Conservation (phyloP, 257 asterid genomes). For the Handroanthus guayacan region DNA sequence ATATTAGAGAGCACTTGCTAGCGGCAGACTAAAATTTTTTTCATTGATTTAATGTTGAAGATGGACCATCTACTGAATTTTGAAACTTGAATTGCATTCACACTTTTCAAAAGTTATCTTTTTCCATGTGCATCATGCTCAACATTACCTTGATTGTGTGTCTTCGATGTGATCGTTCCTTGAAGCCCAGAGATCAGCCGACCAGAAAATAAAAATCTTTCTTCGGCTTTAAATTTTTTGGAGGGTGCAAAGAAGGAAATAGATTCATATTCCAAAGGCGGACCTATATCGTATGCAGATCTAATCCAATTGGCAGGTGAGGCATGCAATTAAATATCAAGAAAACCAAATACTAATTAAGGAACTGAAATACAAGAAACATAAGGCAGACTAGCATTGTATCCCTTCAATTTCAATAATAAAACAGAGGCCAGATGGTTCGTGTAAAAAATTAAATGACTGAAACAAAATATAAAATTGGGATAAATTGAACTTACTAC, state of each 20-base stretch:
- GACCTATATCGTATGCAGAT: slow-evolving; percentile 91
- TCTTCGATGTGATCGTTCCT: slow-evolving; percentile 46
- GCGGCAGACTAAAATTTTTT: slow-evolving; percentile 1
- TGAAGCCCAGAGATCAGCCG: slow-evolving; percentile 98
- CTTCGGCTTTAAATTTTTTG: slow-evolving; percentile 65
- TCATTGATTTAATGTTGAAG: slow-evolving; percentile 7
- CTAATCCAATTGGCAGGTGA: slow-evolving; percentile 86
- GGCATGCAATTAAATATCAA: slow-evolving; percentile 25
- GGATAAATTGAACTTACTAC: not conserved
- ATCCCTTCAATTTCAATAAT: slow-evolving; percentile 7
- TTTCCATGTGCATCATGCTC: slow-evolving; percentile 10
- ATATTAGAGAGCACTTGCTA: not conserved
- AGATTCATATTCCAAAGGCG: slow-evolving; percentile 80
- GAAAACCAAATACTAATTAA: slow-evolving; percentile 28
- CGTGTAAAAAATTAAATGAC: not conserved
- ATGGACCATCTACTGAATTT: not conserved
- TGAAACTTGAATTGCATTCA: slow-evolving; percentile 13
- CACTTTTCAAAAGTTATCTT: slow-evolving; percentile 15
- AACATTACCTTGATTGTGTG: slow-evolving; percentile 31
- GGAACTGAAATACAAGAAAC: slow-evolving; percentile 16
- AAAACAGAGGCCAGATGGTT: not conserved
- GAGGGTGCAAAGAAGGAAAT: slow-evolving; percentile 90
- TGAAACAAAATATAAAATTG: slow-evolving; percentile 1
- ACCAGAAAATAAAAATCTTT: slow-evolving; percentile 88
- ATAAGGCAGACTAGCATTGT: not conserved